Conservation (phyloP, 2,329 filamentous ascomycete species). For the Davidsoniella australis region DNA sequence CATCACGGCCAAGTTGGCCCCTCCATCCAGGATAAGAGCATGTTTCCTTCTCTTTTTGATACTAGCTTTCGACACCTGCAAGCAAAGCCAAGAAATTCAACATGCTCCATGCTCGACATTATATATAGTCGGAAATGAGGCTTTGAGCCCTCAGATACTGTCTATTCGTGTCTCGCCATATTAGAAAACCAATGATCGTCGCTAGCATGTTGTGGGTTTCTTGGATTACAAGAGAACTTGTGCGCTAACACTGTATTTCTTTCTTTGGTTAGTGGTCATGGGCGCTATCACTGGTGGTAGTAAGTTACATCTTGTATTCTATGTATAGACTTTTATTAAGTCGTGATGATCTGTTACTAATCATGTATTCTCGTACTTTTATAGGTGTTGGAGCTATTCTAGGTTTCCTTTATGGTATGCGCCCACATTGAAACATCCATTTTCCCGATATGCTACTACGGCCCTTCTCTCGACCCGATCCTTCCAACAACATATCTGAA, state of each 20-base stretch:
- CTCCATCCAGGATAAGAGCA: slow-evolving; percentile 33
- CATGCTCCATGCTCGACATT: too few species aligned
- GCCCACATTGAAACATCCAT: neutral
- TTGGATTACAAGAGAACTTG: neutral
- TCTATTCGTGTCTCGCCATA: neutral
- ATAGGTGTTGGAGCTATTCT: slow-evolving; percentile 88
- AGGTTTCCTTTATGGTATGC: slow-evolving; percentile 86
- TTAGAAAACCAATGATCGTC: neutral
- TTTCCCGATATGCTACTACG: neutral
- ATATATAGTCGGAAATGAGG: too few species aligned
- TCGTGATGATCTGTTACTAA: neutral
- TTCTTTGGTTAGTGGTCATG: slow-evolving; percentile 64
- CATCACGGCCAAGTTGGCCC: slow-evolving; percentile 19
- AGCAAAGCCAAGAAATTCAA: too few species aligned
- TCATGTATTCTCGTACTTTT: neutral
- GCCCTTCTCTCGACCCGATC: neutral
- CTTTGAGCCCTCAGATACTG: too few species aligned
- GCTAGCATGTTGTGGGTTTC: neutral
- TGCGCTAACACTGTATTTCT: slow-evolving; percentile 2
- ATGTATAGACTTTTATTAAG: too few species aligned
- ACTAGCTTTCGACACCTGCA: too few species aligned
- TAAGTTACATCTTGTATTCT: slow-evolving; percentile 33
- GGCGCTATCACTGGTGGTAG: slow-evolving; percentile 96
- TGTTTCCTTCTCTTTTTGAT: slow-evolving; percentile 8
- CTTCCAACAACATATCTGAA: neutral